Percentiles rank a stretch among this genome's conserved stretches.
Conservation (phyloP, 371 early-diverging fungal species). For the Mortierella sp. region DNA sequence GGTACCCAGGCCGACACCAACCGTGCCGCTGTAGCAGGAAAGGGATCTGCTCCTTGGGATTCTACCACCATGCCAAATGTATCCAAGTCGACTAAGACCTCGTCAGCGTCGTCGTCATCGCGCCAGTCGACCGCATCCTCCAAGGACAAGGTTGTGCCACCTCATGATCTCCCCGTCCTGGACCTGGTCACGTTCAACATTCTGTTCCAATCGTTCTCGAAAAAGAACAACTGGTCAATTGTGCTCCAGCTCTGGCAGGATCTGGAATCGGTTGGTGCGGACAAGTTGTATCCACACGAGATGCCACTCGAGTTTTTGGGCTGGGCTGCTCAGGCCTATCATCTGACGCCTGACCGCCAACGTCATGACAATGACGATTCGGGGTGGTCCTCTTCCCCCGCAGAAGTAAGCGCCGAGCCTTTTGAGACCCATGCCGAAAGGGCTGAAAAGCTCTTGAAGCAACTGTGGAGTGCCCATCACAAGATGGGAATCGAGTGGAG, state of each 20-base stretch:
- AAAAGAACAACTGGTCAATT: constrained; percentile 47
- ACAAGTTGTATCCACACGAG: constrained; percentile 39
- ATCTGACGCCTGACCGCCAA: constrained; percentile 16
- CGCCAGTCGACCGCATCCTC: background rate
- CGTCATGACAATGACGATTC: background rate
- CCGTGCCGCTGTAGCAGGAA: background rate
- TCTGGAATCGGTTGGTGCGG: constrained; percentile 38
- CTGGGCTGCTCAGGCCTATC: constrained; percentile 45
- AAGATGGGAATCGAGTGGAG: constrained; percentile 42
- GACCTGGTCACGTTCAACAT: constrained; percentile 40
- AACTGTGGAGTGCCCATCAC: constrained; percentile 33
- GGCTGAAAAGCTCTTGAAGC: constrained; percentile 31
- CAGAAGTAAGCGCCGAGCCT: background rate
- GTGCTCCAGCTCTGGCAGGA: constrained; percentile 49
- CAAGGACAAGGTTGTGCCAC: constrained; percentile 11
- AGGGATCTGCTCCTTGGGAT: background rate
- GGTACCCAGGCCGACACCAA: background rate
- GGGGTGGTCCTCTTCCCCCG: background rate
- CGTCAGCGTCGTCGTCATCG: background rate
- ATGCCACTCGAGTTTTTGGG: constrained; percentile 48
- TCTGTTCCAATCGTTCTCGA: constrained; percentile 39
- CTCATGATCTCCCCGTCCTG: constrained; percentile 26
- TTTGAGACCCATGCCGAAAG: constrained; percentile 21
- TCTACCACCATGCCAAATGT: background rate
- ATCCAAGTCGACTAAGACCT: background rate